Percentiles rank a stretch among this genome's conserved stretches.
Conservation (phyloP, 2,329 filamentous ascomycete genomes). For the Fusarium denticulatum region DNA sequence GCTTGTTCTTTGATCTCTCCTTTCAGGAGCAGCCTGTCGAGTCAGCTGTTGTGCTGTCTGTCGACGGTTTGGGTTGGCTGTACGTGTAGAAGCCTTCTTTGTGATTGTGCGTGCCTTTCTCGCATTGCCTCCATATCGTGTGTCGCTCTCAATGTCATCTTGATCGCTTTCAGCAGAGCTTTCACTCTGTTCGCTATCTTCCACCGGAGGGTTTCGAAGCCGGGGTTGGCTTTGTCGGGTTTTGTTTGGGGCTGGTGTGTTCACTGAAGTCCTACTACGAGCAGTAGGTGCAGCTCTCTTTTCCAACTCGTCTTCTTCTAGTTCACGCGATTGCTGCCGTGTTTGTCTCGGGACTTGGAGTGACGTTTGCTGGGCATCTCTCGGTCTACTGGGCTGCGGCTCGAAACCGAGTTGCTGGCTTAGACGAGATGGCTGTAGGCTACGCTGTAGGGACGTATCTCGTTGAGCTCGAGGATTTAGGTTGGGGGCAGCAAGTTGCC, state of each 20-base stretch:
- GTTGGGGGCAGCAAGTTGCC: neutral
- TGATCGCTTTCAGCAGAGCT: neutral
- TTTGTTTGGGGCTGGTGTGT: slow-evolving; percentile 36
- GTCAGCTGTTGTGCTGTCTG: neutral
- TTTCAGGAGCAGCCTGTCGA: neutral
- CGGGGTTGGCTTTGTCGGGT: slow-evolving; percentile 4
- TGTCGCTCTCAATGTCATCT: neutral
- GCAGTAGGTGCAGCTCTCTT: neutral
- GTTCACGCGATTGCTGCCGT: neutral
- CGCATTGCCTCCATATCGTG: neutral
- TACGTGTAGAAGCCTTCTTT: neutral
- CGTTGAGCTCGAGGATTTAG: neutral
- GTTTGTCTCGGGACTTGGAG: neutral
- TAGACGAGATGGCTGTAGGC: neutral
- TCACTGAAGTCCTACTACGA: slow-evolving; percentile 11
- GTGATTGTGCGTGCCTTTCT: neutral
- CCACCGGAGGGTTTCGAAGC: neutral
- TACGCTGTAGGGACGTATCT: neutral
- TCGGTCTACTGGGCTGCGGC: neutral
- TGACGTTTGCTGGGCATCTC: neutral
- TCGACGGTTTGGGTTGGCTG: neutral
- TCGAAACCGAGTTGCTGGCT: neutral
- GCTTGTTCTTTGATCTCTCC: neutral
- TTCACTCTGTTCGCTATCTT: neutral
- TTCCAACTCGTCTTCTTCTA: neutral